phyloP scores from a whole-genome alignment of 129 eudicot genomes.

The Dittrichia graveolens region DNA sequence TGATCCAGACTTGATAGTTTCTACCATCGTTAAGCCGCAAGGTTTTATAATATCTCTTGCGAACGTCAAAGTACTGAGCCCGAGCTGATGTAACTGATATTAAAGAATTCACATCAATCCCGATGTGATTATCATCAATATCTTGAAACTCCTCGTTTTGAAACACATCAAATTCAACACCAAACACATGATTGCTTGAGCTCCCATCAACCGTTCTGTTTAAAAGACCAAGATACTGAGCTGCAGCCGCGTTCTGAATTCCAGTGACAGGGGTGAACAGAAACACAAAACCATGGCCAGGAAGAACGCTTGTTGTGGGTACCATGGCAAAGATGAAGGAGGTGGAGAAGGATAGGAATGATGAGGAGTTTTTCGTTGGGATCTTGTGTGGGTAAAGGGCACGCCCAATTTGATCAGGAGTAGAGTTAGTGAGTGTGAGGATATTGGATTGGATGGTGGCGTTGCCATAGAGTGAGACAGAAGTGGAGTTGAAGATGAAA shows the following conservation, averaged over 20 bases:
- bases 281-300: conserved; percentile 75
- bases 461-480: conserved; percentile 55
- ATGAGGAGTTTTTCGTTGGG: conserved; percentile 41
- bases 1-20: conserved; percentile 76
- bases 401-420: conserved; percentile 51
- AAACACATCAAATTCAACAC: conserved; percentile 75
- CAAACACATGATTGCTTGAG: conserved; percentile 51
- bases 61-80: conserved; percentile 54
- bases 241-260: conserved; percentile 32
- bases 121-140: conserved; percentile 52
- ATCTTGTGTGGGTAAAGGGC: conserved; percentile 56
- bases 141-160: conserved; percentile 41
- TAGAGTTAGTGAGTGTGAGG: conserved; percentile 50
- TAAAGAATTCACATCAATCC: conserved; percentile 67
- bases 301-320: conserved; percentile 31
- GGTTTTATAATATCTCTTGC: conserved; percentile 17
- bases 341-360: conserved; percentile 63
- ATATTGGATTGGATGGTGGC: conserved; percentile 56
- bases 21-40: conserved; percentile 52
- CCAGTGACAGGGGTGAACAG: conserved; percentile 59
- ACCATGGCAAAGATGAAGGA: conserved; percentile 76
- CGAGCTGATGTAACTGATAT: conserved; percentile 36
- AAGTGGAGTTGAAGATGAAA: conserved; percentile 51
- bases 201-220: conserved; percentile 47
- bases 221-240: conserved; percentile 65